These are phyloP conservation scores for Triticum dicoccoides DNA, from an alignment of 176 grass and related monocot genomes.

Conservation along the genomic window DNA sequence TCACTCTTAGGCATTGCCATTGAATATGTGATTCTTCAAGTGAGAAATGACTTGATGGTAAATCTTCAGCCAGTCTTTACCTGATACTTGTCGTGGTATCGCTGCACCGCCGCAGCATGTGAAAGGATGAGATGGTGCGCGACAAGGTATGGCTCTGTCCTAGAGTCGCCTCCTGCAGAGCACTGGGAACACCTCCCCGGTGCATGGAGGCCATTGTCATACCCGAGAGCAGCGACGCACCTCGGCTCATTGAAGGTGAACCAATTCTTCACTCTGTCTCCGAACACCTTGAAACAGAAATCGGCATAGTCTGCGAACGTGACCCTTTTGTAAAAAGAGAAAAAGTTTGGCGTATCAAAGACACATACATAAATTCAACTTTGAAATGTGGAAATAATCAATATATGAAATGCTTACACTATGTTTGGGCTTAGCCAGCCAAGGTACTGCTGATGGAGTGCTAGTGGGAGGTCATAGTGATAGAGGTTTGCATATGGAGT, in stretches of 20 bases:
- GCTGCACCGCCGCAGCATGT: conserved; percentile 65
- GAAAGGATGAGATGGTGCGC: conserved; percentile 83
- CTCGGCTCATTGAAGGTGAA: conserved; percentile 95
- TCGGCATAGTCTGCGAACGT: conserved; percentile 70
- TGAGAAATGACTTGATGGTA: neutral
- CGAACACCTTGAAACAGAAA: conserved; percentile 75
- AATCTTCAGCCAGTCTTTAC: conserved; percentile 10
- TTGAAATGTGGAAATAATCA: neutral
- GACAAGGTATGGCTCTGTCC: conserved; percentile 69
- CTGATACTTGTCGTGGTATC: conserved; percentile 81
- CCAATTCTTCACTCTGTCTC: conserved; percentile 92
- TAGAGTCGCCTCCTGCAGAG: conserved; percentile 64
- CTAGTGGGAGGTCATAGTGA: conserved; percentile 87
- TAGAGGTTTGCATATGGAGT: conserved; percentile 86
- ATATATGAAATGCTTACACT: conserved; percentile 46
- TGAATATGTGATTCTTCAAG: neutral
- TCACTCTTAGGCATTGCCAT: neutral
- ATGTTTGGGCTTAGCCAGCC: conserved; percentile 74
- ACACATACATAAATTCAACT: neutral
- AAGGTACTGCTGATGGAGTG: conserved; percentile 70
- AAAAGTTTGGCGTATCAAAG: neutral
- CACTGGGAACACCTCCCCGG: conserved; percentile 76
- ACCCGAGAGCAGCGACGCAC: conserved; percentile 73
- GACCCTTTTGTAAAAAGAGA: conserved; percentile 28
- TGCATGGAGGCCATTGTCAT: conserved; percentile 68